A percentile compares a stretch with the other conserved stretches of the same genome.
Evolutionary conservation across 768 basidiomycete genomes (phyloP).

Genomic region (Amanita exitialis): DNA sequence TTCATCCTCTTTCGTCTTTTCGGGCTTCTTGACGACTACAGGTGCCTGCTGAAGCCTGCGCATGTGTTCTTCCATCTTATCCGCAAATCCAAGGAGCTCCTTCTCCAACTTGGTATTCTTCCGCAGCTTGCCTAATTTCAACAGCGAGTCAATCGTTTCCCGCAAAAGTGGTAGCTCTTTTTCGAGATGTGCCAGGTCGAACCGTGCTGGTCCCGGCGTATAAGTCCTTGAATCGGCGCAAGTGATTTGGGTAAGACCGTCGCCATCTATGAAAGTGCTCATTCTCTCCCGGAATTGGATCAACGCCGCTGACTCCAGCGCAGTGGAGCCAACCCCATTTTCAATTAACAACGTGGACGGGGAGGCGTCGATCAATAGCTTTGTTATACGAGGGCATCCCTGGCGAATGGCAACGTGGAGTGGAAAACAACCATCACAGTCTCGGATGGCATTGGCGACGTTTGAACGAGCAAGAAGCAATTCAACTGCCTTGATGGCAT

Average conservation of each 20-base stretch:
- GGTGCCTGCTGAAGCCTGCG: constrained; percentile 9
- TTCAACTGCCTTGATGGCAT: constrained; percentile 18
- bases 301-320: constrained; percentile 26
- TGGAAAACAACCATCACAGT: constrained; percentile 40
- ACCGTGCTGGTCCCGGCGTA: constrained; percentile 7
- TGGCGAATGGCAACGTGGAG: constrained; percentile 36
- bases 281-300: constrained; percentile 15
- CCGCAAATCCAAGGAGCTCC: constrained; percentile 15
- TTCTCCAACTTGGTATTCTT: constrained; percentile 13
- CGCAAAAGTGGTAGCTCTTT: constrained; percentile 16
- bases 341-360: constrained; percentile 33
- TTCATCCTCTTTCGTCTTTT: constrained; percentile 4
- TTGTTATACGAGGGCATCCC: constrained; percentile 23
- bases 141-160: constrained; percentile 15
- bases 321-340: constrained; percentile 37
- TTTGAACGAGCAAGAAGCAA: constrained; percentile 28
- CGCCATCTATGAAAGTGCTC: neutral
- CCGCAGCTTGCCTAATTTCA: constrained; percentile 15
- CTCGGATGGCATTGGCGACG: constrained; percentile 25
- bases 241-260: neutral
- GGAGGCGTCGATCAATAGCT: constrained; percentile 25
- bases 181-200: constrained; percentile 8
- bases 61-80: constrained; percentile 16
- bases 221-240: constrained; percentile 1
- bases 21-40: neutral